Conservation (phyloP, 495 filamentous ascomycete genomes). For the Hypomontagnella monticulosa region DNA sequence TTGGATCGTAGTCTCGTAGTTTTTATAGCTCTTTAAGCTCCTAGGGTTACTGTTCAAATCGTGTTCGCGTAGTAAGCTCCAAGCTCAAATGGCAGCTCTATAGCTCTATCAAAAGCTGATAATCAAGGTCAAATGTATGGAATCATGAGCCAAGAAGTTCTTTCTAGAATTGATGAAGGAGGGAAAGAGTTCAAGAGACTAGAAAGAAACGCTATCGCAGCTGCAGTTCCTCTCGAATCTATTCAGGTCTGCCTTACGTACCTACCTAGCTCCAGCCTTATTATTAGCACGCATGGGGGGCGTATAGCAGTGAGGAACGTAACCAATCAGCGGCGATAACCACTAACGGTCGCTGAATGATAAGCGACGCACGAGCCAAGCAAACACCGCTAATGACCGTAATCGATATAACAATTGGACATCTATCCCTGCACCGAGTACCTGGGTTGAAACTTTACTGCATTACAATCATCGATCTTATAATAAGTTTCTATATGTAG, state of each 20-base stretch:
- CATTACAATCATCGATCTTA: not conserved
- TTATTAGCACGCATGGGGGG: conserved; percentile 24
- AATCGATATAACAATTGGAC: not conserved
- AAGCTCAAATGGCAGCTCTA: conserved; percentile 11
- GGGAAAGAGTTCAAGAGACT: not conserved
- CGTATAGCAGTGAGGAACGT: not conserved
- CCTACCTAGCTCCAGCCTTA: conserved; percentile 37
- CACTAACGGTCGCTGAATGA: conserved; percentile 9
- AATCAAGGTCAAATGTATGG: not conserved
- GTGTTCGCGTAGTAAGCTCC: conserved; percentile 28
- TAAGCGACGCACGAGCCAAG: conserved; percentile 29
- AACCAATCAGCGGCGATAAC: conserved; percentile 16
- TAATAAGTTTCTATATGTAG: no score
- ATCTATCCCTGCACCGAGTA: no score
- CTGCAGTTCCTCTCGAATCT: conserved; percentile 26
- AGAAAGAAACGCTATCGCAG: conserved; percentile 22
- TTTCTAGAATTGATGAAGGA: not conserved
- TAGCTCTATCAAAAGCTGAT: conserved; percentile 18
- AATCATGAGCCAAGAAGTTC: not conserved
- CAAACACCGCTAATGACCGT: not conserved
- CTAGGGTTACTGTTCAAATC: not conserved
- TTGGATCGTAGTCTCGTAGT: not conserved
- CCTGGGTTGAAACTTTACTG: no score
- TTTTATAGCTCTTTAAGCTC: not conserved
- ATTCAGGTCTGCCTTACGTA: conserved; percentile 26